phyloP scores from a whole-genome alignment of 176 grass and related monocot species.

The Avena insularis region DNA sequence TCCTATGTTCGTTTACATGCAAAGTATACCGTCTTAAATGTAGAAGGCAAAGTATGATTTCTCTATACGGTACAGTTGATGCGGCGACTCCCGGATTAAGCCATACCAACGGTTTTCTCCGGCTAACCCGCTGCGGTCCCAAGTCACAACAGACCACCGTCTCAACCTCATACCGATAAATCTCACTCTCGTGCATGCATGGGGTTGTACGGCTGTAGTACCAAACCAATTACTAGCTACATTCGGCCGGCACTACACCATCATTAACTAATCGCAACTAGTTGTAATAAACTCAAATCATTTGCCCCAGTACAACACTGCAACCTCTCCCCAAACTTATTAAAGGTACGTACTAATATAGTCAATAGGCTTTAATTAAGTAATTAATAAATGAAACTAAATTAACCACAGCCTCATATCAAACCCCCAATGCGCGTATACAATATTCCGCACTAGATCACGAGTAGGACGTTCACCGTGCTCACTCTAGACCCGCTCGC shows the following conservation, averaged over 20 bases:
- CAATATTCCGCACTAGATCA: too few species aligned
- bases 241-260: neutral
- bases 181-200: conserved; percentile 1
- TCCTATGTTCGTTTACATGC: too few species aligned
- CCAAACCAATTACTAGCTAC: neutral
- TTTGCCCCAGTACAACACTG: too few species aligned
- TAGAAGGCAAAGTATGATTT: neutral
- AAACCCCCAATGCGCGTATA: too few species aligned
- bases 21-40: neutral
- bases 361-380: too few species aligned
- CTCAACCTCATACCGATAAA: neutral
- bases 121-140: neutral
- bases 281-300: too few species aligned
- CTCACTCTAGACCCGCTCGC: too few species aligned
- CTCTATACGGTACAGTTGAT: neutral
- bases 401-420: too few species aligned
- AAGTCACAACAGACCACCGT: neutral
- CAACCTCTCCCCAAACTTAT: too few species aligned
- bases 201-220: neutral
- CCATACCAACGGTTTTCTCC: neutral
- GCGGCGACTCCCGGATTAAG: conserved; percentile 5
- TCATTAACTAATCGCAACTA: neutral
- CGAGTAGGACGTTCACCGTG: too few species aligned
- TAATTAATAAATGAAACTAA: too few species aligned
- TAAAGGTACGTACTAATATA: too few species aligned